Evolutionary conservation across 2,329 filamentous ascomycete genomes (phyloP).

Genomic region (Emmonsia crescens): DNA sequence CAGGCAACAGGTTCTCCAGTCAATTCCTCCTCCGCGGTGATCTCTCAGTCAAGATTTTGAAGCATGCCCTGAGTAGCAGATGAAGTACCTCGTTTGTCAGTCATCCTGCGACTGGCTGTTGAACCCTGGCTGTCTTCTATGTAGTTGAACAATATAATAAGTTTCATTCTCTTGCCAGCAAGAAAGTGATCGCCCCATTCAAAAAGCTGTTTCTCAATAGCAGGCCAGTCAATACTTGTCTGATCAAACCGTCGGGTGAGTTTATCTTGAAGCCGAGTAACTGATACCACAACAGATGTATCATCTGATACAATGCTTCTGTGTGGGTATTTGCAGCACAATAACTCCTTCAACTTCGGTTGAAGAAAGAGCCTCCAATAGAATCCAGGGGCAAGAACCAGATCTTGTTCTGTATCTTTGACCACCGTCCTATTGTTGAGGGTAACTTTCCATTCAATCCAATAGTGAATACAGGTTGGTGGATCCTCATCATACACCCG

Average conservation of each 20-base stretch:
- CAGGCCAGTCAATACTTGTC: conserved; percentile 19
- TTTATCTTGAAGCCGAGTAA: conserved; percentile 19
- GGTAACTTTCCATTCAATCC: no score
- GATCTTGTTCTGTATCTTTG: conserved; percentile 13
- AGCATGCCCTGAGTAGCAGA: conserved; percentile 11
- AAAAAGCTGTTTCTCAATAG: conserved; percentile 22
- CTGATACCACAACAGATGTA: conserved; percentile 17
- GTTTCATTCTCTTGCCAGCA: conserved; percentile 21
- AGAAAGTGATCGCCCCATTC: conserved; percentile 18
- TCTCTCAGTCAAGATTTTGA: conserved; percentile 6
- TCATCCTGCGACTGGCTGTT: not conserved
- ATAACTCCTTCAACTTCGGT: conserved; percentile 10
- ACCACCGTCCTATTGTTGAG: conserved; percentile 11
- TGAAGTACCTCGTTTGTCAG: conserved; percentile 7
- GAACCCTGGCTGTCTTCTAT: conserved; percentile 11
- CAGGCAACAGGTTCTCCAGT: conserved; percentile 8
- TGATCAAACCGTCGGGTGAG: conserved; percentile 21
- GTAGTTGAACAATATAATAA: conserved; percentile 24
- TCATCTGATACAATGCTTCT: conserved; percentile 5
- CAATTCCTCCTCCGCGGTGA: conserved; percentile 8
- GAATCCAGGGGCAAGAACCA: conserved; percentile 10
- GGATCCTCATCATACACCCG: no score
- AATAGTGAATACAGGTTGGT: no score
- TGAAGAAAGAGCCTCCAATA: conserved; percentile 10
- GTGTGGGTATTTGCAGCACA: conserved; percentile 6